Conservation (phyloP, 1,284 basidiomycete species). For the Gymnopus androsaceus region DNA sequence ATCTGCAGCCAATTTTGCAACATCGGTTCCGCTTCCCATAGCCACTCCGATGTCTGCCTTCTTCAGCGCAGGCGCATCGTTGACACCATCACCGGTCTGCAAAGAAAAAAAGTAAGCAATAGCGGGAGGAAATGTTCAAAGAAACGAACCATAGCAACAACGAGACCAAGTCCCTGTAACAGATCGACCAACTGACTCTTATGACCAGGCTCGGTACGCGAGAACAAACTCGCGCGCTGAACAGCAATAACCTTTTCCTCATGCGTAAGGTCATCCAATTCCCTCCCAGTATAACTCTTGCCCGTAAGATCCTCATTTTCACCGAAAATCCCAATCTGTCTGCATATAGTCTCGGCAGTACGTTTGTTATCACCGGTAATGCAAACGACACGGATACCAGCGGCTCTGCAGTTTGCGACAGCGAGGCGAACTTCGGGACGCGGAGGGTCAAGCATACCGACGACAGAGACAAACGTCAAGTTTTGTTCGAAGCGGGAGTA, state of each 20-base stretch:
- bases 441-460: conserved; percentile 98
- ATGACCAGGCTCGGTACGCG: conserved; percentile 92
- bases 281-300: conserved; percentile 93
- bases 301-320: conserved; percentile 81
- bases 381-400: conserved; percentile 95
- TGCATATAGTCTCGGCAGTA: conserved; percentile 96
- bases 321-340: conserved; percentile 92
- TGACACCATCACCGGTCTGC: conserved; percentile 93
- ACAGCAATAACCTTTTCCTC: conserved; percentile 86
- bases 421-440: conserved; percentile 90
- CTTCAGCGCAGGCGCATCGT: conserved; percentile 95
- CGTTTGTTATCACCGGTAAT: conserved; percentile 99
- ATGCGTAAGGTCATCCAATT: conserved; percentile 81
- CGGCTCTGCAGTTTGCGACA: conserved; percentile 87
- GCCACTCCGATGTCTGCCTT: conserved; percentile 98
- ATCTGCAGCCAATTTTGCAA: conserved; percentile 97
- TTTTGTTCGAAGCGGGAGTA: conserved; percentile 89
- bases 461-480: conserved; percentile 92
- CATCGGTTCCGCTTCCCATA: conserved; percentile 99
- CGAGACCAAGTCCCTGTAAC: conserved; percentile 88
- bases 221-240: conserved; percentile 86
- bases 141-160: conserved; percentile 91
- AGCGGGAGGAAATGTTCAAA: neutral
- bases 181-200: conserved; percentile 95
- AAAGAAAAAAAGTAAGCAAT: conserved; percentile 18